A percentile compares a stretch with the other conserved stretches of the same genome.
Evolutionary conservation across 139 green algal genomes (phyloP).

Genomic region (Pycnococcus provasolii): DNA sequence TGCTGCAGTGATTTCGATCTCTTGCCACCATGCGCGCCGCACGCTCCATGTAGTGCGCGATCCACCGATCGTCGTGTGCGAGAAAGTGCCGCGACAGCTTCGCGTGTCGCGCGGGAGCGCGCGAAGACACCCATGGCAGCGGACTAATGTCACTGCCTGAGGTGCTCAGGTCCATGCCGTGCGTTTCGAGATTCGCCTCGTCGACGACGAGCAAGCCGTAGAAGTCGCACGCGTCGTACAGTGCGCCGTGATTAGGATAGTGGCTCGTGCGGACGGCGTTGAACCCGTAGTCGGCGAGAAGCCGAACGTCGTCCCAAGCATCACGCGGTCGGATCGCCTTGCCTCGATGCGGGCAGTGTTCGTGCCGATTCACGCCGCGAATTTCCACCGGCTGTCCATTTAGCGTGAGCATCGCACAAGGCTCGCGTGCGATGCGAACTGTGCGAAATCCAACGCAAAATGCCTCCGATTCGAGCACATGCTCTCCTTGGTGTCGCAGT

Average conservation of each 20-base stretch:
- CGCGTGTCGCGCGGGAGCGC: neutral
- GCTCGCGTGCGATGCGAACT: conserved; percentile 34
- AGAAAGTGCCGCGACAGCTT: neutral
- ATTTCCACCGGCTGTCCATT: conserved; percentile 69
- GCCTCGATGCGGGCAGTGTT: conserved; percentile 65
- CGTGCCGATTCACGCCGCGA: conserved; percentile 84
- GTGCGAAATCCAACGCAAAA: conserved; percentile 74
- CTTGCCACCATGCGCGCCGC: conserved; percentile 58
- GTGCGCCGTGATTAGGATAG: conserved; percentile 85
- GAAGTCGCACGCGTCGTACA: conserved; percentile 45
- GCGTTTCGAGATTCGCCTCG: conserved; percentile 94
- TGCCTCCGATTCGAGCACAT: conserved; percentile 57
- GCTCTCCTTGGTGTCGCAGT: neutral
- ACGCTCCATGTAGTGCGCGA: conserved; percentile 18
- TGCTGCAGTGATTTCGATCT: conserved; percentile 76
- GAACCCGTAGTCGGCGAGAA: conserved; percentile 92
- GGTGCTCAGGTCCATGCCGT: conserved; percentile 59
- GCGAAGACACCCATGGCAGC: neutral
- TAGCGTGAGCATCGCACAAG: conserved; percentile 20
- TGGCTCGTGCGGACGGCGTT: conserved; percentile 84
- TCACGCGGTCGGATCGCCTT: conserved; percentile 30
- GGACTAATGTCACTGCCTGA: neutral
- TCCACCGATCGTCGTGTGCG: neutral
- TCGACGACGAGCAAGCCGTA: conserved; percentile 86
- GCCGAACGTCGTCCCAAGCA: conserved; percentile 56